phyloP scores from a whole-genome alignment of 305 asterid species.

The Ilex paraguariensis region DNA sequence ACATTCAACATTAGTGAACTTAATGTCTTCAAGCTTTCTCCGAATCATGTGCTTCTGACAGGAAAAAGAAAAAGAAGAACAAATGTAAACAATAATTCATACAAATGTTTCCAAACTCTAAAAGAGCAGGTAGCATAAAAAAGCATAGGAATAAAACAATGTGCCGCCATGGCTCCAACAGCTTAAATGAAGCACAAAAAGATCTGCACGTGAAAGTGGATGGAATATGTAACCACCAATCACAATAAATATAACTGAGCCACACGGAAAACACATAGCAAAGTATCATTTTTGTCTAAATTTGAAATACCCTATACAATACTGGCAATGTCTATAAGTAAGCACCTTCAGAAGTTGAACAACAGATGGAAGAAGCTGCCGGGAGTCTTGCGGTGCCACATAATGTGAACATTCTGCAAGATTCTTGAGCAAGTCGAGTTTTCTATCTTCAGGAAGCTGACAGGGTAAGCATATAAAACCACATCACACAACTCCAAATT shows the following conservation, averaged over 20 bases:
- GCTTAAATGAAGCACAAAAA: no score
- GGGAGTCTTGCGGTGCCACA: conserved; percentile 80
- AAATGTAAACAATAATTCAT: conserved; percentile 5
- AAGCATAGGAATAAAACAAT: neutral
- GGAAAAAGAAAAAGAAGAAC: conserved; percentile 9
- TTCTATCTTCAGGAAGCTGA: conserved; percentile 80
- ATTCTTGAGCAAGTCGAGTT: conserved; percentile 72
- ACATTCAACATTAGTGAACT: conserved; percentile 69
- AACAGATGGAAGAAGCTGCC: conserved; percentile 76
- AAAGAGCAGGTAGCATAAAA: neutral
- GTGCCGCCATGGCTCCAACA: no score
- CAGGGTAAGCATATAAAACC: conserved; percentile 9
- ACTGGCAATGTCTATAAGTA: neutral
- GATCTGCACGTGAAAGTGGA: no score
- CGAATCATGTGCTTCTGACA: conserved; percentile 82
- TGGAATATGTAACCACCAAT: no score
- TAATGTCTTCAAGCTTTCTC: conserved; percentile 83
- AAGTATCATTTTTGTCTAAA: no score
- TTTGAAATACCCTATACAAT: no score
- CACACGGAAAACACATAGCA: no score
- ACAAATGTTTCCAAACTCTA: neutral
- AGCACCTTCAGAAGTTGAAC: conserved; percentile 89
- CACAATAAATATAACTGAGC: no score
- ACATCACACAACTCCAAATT: conserved; percentile 19
- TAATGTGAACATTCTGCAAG: conserved; percentile 82